A percentile compares a stretch with the other conserved stretches of the same genome.
Conservation (phyloP, 352 stramenopile species). For the Stephanocyclus meneghinianus region DNA sequence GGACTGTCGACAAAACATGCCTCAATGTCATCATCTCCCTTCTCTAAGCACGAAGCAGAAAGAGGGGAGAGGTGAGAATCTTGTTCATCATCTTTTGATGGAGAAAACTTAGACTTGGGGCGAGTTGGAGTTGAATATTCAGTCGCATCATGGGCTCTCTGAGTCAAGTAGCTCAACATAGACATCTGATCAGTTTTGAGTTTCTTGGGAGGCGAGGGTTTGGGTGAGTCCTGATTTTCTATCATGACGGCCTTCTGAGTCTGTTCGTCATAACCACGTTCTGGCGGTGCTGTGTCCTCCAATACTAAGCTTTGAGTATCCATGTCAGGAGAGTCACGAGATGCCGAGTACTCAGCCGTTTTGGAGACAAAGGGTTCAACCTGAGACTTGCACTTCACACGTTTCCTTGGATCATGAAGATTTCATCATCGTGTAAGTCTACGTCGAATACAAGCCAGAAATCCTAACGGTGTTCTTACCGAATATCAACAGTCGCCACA, state of each 20-base stretch:
- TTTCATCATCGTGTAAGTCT: neutral
- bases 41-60: constrained; percentile 15
- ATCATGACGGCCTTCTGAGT: constrained; percentile 3
- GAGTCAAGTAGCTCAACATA: neutral
- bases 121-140: neutral
- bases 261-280: neutral
- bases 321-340: neutral
- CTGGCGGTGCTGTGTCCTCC: neutral
- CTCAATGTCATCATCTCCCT: constrained; percentile 13
- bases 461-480: constrained; percentile 15
- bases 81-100: constrained; percentile 1
- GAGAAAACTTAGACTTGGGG: neutral
- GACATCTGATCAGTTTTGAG: neutral
- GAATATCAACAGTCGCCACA: constrained; percentile 36
- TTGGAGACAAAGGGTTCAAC: neutral
- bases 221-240: constrained; percentile 29
- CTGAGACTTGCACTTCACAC: neutral
- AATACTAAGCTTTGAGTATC: neutral
- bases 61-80: neutral
- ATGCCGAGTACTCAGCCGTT: neutral
- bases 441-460: neutral
- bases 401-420: neutral
- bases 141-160: neutral
- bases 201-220: constrained; percentile 30
- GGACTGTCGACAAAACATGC: constrained; percentile 9